Percentiles rank a stretch among this genome's conserved stretches.
Conservation (phyloP, 257 asterid genomes). For the Solanum habrochaites region DNA sequence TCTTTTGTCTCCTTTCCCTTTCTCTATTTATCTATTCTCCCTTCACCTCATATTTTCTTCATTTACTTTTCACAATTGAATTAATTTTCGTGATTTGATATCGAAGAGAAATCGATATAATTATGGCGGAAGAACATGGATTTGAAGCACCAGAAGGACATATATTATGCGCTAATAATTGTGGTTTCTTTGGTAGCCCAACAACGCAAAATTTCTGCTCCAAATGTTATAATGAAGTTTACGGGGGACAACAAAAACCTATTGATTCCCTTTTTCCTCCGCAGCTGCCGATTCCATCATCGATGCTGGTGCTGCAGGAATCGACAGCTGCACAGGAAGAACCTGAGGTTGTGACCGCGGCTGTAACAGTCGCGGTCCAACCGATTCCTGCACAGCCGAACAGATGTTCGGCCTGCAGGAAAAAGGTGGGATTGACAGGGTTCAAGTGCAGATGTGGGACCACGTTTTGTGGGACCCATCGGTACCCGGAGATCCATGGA, state of each 20-base stretch:
- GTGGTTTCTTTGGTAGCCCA: slow-evolving; percentile 83
- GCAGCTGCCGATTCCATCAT: not conserved
- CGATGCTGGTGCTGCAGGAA: not conserved
- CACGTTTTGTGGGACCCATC: slow-evolving; percentile 76
- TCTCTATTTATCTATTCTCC: not conserved
- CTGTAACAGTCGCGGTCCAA: not conserved
- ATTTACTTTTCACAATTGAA: not conserved
- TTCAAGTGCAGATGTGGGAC: slow-evolving; percentile 77
- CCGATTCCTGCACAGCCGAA: slow-evolving; percentile 24
- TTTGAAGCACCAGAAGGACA: slow-evolving; percentile 69
- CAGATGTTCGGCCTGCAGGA: slow-evolving; percentile 60
- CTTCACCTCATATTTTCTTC: slow-evolving; percentile 1
- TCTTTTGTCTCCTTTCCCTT: slow-evolving; percentile 15
- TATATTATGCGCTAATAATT: slow-evolving; percentile 63
- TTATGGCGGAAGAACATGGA: slow-evolving; percentile 88
- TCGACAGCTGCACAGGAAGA: not conserved
- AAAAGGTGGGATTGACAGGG: slow-evolving; percentile 75
- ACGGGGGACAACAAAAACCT: slow-evolving; percentile 10
- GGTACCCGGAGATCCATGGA: slow-evolving; percentile 84
- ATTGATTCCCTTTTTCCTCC: slow-evolving; percentile 11
- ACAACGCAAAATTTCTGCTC: slow-evolving; percentile 73
- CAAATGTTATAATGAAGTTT: slow-evolving; percentile 52
- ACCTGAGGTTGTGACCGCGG: not conserved
- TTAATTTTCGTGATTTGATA: not conserved
- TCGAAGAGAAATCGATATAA: not conserved